Base-by-base conservation (phyloP, 495 filamentous ascomycete genomes). In the Trichoderma asperelloides region DNA sequence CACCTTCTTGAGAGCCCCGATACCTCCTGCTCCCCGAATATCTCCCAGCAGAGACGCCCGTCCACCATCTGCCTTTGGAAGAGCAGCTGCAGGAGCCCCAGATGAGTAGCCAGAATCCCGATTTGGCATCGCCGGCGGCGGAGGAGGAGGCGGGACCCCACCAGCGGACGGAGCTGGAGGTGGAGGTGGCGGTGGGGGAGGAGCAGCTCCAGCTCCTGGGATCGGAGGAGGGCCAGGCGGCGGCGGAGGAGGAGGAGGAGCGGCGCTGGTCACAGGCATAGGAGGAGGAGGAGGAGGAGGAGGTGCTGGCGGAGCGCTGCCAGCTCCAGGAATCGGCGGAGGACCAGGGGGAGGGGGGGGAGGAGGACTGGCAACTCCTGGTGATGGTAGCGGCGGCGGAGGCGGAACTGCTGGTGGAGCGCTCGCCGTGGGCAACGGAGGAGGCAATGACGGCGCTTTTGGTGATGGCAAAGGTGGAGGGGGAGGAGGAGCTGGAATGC, bases 1-100 rank as follows among this genome's bases (percentile, higher is more conserved):
- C 62, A 98, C 93, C 76, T 93, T 96, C 76, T 90, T 92, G 68
- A 98, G 79, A 23, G 86, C 80, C 2, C 82, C 85, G 62, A 87
- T 82, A 40, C 91, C 90, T 70, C 91, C 91, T 28, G 88, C 88
- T 9, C 85, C 85, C 66, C 91, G 85, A 72, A 98, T 98, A 69
- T 90, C 84, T 25, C 92, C 92, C 67, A 98, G 75, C 64, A 98
- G 76, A 69, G 90, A 88, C 64, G 85, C 79, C 62, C 88, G 86
- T 8, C 69, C 60, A 62, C 79, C 76, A 45, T 78, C 83, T 63
- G 77, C 85, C 33, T 79, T 60, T 0, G 88, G 86, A 21, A 87
- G 71, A 28, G 80, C 71, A 8, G 85, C 77, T 33, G 86, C 81
- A 15, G 86, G 84, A 18, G 81, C 82, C n/a, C 83, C 86, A 2